phyloP scores from a whole-genome alignment of 73 alveolate species.

The Uronychia binucleata region DNA sequence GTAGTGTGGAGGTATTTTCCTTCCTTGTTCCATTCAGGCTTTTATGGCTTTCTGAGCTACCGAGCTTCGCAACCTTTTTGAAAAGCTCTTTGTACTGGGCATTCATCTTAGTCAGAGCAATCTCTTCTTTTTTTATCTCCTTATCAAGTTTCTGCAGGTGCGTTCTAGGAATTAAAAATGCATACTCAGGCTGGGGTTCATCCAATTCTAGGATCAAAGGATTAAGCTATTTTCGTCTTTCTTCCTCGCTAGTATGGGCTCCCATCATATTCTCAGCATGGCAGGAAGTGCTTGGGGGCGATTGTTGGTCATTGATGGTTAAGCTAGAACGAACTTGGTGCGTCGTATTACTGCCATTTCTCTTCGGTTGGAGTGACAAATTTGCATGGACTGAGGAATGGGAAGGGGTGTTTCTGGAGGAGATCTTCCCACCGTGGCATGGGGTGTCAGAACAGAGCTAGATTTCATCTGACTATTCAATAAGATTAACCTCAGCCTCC shows the following conservation, averaged over 20 bases:
- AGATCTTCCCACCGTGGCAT: neutral
- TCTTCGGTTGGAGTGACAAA: neutral
- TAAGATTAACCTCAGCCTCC: neutral
- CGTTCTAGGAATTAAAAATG: neutral
- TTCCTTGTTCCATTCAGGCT: too few species aligned
- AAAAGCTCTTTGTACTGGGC: neutral
- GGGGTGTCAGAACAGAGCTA: neutral
- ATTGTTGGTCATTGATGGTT: neutral
- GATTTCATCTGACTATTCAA: neutral
- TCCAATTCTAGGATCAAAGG: neutral
- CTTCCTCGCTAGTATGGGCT: neutral
- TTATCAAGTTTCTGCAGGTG: neutral
- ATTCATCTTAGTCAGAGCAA: neutral
- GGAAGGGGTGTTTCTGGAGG: neutral
- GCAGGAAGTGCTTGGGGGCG: neutral
- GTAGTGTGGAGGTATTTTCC: too few species aligned
- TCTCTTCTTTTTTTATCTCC: neutral
- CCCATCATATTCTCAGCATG: neutral
- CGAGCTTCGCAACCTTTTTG: neutral
- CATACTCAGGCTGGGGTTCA: neutral
- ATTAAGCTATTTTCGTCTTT: neutral
- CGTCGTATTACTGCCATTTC: neutral
- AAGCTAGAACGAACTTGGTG: neutral
- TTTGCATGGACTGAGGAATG: neutral
- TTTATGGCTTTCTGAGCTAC: too few species aligned